Evolutionary conservation across 495 filamentous ascomycete species (phyloP).

Genomic region (Penicillium subrubescens): DNA sequence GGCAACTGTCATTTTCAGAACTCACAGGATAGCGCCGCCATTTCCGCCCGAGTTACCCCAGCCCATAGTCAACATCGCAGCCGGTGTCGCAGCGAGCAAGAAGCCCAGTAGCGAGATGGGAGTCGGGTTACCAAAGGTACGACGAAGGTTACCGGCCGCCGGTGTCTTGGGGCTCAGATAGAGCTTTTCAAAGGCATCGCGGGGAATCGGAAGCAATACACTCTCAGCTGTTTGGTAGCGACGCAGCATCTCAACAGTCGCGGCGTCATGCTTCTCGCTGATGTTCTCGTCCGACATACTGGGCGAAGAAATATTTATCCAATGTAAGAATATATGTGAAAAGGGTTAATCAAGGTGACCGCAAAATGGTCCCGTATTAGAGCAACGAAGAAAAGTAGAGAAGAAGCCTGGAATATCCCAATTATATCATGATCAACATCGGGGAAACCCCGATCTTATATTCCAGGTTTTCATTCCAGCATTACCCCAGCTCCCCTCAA

Average conservation of each 20-base stretch:
- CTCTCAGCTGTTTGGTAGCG: constrained; percentile 40
- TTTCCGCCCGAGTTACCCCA: constrained; percentile 67
- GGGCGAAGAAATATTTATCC: not conserved
- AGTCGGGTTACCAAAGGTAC: constrained; percentile 68
- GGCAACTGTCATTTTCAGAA: not conserved
- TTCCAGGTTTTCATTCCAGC: not conserved
- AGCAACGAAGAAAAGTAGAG: not conserved
- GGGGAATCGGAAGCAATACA: constrained; percentile 39
- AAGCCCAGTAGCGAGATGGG: constrained; percentile 72
- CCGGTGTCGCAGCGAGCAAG: constrained; percentile 62
- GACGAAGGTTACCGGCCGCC: constrained; percentile 32
- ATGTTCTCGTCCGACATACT: constrained; percentile 30
- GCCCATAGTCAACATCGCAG: constrained; percentile 69
- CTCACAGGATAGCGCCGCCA: constrained; percentile 60
- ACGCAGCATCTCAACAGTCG: constrained; percentile 29
- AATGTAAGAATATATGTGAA: not conserved
- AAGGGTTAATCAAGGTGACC: not conserved
- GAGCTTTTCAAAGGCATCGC: constrained; percentile 74
- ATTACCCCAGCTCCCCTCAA: not conserved
- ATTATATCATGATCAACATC: not conserved
- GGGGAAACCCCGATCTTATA: not conserved
- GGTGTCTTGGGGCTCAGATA: constrained; percentile 66
- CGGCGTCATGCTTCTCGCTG: constrained; percentile 22
- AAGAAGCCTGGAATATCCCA: not conserved
- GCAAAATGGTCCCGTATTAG: not conserved